phyloP scores from a whole-genome alignment of 768 basidiomycete genomes.

The Vararia minispora region DNA sequence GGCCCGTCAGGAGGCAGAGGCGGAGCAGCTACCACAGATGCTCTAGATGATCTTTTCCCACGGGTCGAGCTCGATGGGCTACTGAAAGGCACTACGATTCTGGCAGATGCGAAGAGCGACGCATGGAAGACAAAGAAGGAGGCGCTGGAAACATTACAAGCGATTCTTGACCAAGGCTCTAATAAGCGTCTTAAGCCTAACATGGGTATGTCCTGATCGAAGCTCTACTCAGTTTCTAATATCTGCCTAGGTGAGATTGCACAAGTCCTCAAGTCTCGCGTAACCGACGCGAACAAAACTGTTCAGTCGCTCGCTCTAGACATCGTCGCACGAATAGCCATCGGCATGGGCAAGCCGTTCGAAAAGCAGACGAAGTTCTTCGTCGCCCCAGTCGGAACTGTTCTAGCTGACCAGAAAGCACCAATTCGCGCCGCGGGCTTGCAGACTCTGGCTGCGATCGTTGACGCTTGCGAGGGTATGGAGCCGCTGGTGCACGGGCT shows the following conservation, averaged over 20 bases:
- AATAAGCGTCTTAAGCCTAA: slow-evolving; percentile 87
- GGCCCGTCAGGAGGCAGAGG: slow-evolving; percentile 32
- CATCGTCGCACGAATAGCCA: slow-evolving; percentile 80
- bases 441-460: slow-evolving; percentile 72
- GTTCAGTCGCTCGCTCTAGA: slow-evolving; percentile 88
- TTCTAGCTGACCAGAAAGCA: slow-evolving; percentile 88
- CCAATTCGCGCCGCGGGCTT: slow-evolving; percentile 71
- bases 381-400: slow-evolving; percentile 64
- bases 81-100: slow-evolving; percentile 70
- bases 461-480: slow-evolving; percentile 71
- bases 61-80: slow-evolving; percentile 86
- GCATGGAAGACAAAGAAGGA: slow-evolving; percentile 98
- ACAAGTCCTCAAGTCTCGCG: slow-evolving; percentile 75
- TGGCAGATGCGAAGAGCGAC: slow-evolving; percentile 81
- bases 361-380: slow-evolving; percentile 81
- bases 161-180: slow-evolving; percentile 75
- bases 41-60: slow-evolving; percentile 90
- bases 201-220: slow-evolving; percentile 50
- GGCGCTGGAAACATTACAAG: slow-evolving; percentile 76
- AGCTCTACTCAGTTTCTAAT: slow-evolving; percentile 5
- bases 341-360: slow-evolving; percentile 92
- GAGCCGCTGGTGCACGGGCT: slow-evolving; percentile 76
- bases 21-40: slow-evolving; percentile 36
- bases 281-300: slow-evolving; percentile 88
- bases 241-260: slow-evolving; percentile 69